Conservation (phyloP, 2,329 filamentous ascomycete species). For the Epichloe brachyelytri region DNA sequence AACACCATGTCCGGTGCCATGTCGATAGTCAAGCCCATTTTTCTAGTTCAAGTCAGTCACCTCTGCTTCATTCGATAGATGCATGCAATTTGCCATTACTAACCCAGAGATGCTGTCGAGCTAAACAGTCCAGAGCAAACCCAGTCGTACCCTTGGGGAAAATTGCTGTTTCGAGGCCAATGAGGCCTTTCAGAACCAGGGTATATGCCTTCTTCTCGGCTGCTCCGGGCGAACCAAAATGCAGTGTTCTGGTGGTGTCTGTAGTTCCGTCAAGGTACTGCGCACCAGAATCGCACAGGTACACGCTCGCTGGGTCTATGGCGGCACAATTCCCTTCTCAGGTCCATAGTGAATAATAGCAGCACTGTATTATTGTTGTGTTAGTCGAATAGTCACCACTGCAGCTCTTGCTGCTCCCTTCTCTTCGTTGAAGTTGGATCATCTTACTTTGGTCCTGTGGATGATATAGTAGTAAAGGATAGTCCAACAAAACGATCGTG, state of each 20-base stretch:
- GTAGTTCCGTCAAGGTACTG: constrained; percentile 94
- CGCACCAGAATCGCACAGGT: constrained; percentile 94
- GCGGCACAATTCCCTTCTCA: constrained; percentile 64
- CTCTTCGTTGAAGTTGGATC: too few relatives aligned
- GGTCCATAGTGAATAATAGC: constrained; percentile 95
- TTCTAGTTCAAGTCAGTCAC: constrained; percentile 12
- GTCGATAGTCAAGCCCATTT: constrained; percentile 82
- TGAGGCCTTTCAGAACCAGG: constrained; percentile 86
- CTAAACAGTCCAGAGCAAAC: constrained; percentile 78
- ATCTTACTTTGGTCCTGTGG: constrained; percentile 62
- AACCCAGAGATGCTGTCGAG: constrained; percentile 87
- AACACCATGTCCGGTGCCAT: constrained; percentile 92
- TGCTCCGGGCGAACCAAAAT: constrained; percentile 74
- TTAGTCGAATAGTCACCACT: neutral
- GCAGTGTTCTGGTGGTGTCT: constrained; percentile 84
- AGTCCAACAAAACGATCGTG: constrained; percentile 71
- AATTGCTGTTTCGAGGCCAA: constrained; percentile 70
- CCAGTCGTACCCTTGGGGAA: constrained; percentile 95
- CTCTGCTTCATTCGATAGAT: neutral
- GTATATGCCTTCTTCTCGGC: constrained; percentile 87
- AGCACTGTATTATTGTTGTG: constrained; percentile 41
- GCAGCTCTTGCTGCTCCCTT: neutral
- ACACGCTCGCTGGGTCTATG: constrained; percentile 76
- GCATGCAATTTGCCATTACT: constrained; percentile 11
- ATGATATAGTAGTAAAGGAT: constrained; percentile 93